Evolutionary conservation across 1,139 yeast genomes (phyloP).

Genomic region (Taiozyma onychis): DNA sequence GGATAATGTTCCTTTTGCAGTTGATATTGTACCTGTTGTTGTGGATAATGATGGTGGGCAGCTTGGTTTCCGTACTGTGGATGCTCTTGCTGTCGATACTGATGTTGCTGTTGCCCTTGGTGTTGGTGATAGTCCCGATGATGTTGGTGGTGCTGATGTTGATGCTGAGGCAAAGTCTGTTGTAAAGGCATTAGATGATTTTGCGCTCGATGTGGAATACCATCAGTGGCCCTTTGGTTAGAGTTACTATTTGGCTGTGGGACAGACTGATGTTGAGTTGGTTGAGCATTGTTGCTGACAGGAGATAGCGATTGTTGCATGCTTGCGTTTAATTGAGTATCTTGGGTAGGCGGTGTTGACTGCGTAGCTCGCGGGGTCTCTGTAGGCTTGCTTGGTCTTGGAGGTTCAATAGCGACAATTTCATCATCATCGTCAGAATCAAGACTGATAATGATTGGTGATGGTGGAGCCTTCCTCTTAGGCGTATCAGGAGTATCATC

Average conservation of each 20-base stretch:
- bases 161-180: not conserved
- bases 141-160: conserved; percentile 1
- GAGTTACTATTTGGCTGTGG: not conserved
- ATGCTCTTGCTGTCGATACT: not conserved
- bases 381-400: conserved; percentile 1
- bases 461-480: conserved; percentile 3
- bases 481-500: conserved; percentile 3
- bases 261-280: not conserved
- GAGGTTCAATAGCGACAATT: not conserved
- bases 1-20: not conserved
- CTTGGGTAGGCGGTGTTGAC: not conserved
- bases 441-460: conserved; percentile 26
- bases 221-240: not conserved
- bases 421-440: conserved; percentile 31
- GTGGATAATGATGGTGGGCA: not conserved
- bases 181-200: not conserved
- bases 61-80: not conserved
- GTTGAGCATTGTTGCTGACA: not conserved
- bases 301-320: not conserved
- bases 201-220: not conserved
- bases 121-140: not conserved
- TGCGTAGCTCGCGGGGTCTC: not conserved
- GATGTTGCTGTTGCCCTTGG: not conserved
- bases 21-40: not conserved
- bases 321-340: not conserved